A percentile compares a stretch with the other conserved stretches of the same genome.
phyloP scores from a whole-genome alignment of 2,329 filamentous ascomycete genomes.

The Monosporascus ibericus region DNA sequence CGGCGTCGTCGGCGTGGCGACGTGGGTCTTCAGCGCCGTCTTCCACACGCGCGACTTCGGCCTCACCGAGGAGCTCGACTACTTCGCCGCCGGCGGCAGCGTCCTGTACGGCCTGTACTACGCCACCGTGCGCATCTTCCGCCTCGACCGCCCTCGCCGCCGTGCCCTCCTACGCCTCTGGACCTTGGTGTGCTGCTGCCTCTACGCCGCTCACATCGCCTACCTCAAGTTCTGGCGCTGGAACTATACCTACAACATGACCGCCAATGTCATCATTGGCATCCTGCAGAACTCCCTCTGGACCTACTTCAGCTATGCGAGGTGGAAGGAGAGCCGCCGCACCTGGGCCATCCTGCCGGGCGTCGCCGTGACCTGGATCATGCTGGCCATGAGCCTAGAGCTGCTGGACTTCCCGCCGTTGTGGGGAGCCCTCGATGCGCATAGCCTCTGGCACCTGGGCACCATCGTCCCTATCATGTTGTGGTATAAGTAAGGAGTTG shows the following conservation, averaged over 20 bases:
- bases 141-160: slow-evolving; percentile 58
- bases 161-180: slow-evolving; percentile 60
- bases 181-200: slow-evolving; percentile 63
- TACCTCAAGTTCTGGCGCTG: slow-evolving; percentile 83
- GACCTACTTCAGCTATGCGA: slow-evolving; percentile 73
- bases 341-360: slow-evolving; percentile 86
- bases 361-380: slow-evolving; percentile 85
- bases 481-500: slow-evolving; percentile 81
- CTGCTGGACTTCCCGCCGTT: slow-evolving; percentile 88
- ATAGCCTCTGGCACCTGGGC: slow-evolving; percentile 91
- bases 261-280: slow-evolving; percentile 80
- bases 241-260: slow-evolving; percentile 98
- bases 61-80: slow-evolving; percentile 88
- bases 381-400: slow-evolving; percentile 92
- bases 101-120: slow-evolving; percentile 92
- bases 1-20: slow-evolving; percentile 72
- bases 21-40: slow-evolving; percentile 83
- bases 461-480: slow-evolving; percentile 82
- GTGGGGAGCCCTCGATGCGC: slow-evolving; percentile 79
- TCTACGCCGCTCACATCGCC: slow-evolving; percentile 72
- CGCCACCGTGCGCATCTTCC: slow-evolving; percentile 72
- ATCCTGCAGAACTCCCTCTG: slow-evolving; percentile 77
- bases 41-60: slow-evolving; percentile 89
- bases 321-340: slow-evolving; percentile 65
- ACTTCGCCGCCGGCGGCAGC: slow-evolving; percentile 85